Evolutionary conservation across 208 protist genomes (phyloP).

Genomic region (Lotmaria passim): DNA sequence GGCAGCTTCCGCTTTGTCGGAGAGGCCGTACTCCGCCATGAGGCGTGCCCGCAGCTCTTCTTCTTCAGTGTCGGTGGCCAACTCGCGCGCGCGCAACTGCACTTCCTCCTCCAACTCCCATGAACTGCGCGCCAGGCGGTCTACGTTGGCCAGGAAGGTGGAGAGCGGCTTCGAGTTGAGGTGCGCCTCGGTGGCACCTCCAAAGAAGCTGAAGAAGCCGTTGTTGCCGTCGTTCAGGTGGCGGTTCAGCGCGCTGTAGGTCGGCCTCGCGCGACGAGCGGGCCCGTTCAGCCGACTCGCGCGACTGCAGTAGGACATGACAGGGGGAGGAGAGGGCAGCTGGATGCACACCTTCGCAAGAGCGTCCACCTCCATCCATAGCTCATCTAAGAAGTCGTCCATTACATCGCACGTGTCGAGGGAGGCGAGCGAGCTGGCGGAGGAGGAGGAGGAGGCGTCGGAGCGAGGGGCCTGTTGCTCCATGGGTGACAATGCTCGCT

Average conservation of each 20-base stretch:
- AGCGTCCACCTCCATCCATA: slow-evolving; percentile 46
- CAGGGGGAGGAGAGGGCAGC: slow-evolving; percentile 36
- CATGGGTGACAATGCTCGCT: no score
- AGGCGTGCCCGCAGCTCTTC: slow-evolving; percentile 36
- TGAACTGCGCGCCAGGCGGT: slow-evolving; percentile 38
- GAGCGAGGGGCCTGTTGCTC: neutral
- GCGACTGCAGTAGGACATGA: slow-evolving; percentile 22
- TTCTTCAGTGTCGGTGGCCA: slow-evolving; percentile 49
- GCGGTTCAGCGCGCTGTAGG: slow-evolving; percentile 29
- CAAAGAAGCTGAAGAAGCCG: slow-evolving; percentile 74
- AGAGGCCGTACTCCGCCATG: slow-evolving; percentile 17
- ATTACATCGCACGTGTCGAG: slow-evolving; percentile 35
- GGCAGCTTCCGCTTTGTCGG: neutral
- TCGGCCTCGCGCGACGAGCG: slow-evolving; percentile 3
- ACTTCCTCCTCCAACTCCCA: slow-evolving; percentile 51
- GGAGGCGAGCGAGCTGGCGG: slow-evolving; percentile 32
- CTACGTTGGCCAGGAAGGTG: slow-evolving; percentile 48
- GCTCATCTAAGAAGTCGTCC: slow-evolving; percentile 39
- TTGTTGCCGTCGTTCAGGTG: slow-evolving; percentile 41
- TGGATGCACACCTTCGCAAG: slow-evolving; percentile 61
- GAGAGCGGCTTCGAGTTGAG: slow-evolving; percentile 67
- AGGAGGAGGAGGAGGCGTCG: slow-evolving; percentile 2
- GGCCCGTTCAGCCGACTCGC: neutral
- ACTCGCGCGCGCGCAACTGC: slow-evolving; percentile 55
- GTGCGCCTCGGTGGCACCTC: slow-evolving; percentile 62